Evolutionary conservation across 2,329 filamentous ascomycete genomes (phyloP).

Genomic region (Talaromyces sp.): DNA sequence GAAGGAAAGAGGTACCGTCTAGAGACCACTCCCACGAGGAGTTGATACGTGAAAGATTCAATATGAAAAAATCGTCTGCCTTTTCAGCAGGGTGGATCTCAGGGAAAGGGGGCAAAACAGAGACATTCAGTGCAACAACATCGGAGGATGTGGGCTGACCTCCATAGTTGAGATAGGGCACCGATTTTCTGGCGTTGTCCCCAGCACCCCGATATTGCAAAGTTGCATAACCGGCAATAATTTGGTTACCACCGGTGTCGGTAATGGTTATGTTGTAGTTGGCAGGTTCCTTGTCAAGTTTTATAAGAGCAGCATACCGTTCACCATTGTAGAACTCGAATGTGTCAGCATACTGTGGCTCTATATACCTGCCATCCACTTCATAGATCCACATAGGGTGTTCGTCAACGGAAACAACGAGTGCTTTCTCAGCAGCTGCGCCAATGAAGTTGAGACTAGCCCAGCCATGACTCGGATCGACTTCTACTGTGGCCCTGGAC

Average conservation of each 20-base stretch:
- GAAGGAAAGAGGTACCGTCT: conserved; percentile 44
- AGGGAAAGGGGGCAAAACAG: conserved; percentile 45
- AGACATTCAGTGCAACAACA: conserved; percentile 44
- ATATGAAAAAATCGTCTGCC: conserved; percentile 45
- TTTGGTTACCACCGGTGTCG: conserved; percentile 47
- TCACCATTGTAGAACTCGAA: conserved; percentile 33
- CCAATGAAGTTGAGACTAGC: conserved; percentile 38
- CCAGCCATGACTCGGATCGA: conserved; percentile 30
- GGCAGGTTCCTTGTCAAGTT: conserved; percentile 41
- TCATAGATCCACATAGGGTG: conserved; percentile 43
- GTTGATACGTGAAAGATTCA: conserved; percentile 28
- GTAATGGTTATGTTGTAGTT: conserved; percentile 54
- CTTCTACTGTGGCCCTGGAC: conserved; percentile 25
- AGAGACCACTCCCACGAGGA: conserved; percentile 43
- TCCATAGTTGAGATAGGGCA: conserved; percentile 48
- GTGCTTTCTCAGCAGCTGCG: conserved; percentile 27
- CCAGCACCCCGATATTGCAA: conserved; percentile 38
- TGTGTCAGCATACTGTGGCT: conserved; percentile 35
- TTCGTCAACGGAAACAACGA: conserved; percentile 40
- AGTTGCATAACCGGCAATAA: conserved; percentile 50
- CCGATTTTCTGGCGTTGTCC: conserved; percentile 22
- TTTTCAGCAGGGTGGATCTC: conserved; percentile 38
- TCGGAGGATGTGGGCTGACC: conserved; percentile 41
- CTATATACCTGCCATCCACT: conserved; percentile 41
- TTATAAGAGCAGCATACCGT: conserved; percentile 39